A percentile compares a stretch with the other conserved stretches of the same genome.
These are phyloP conservation scores for Gynochthodes officinalis DNA, from an alignment of 257 asterid species.

Conservation along the genomic window DNA sequence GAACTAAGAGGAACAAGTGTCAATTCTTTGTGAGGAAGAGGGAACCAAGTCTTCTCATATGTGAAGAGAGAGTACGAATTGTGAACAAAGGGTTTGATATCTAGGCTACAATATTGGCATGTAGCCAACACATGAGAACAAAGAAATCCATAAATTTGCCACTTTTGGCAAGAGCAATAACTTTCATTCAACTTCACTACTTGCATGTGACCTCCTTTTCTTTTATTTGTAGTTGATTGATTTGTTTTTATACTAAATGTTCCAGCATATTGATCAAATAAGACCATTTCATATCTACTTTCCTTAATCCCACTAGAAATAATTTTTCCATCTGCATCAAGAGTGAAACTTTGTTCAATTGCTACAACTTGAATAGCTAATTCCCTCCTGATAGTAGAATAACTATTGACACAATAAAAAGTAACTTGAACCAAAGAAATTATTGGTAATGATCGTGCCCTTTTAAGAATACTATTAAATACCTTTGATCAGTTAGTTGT, in stretches of 20 bases:
- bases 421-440: neutral
- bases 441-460: constrained; percentile 2
- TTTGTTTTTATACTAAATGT: neutral
- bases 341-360: neutral
- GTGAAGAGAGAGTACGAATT: neutral
- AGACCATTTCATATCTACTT: neutral
- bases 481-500: neutral
- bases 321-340: neutral
- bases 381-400: neutral
- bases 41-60: neutral
- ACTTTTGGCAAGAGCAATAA: neutral
- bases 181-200: neutral
- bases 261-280: neutral
- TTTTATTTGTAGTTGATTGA: neutral
- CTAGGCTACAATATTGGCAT: neutral
- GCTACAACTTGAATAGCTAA: neutral
- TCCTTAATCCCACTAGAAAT: neutral
- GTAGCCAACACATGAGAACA: constrained; percentile 9
- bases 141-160: neutral
- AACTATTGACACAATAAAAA: constrained; percentile 5
- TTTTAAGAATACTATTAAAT: neutral
- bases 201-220: neutral
- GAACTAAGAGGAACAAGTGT: neutral
- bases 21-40: neutral
- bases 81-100: neutral